These are phyloP conservation scores for Antrodiella citrinella DNA, from an alignment of 768 basidiomycete species.

Conservation along the genomic window DNA sequence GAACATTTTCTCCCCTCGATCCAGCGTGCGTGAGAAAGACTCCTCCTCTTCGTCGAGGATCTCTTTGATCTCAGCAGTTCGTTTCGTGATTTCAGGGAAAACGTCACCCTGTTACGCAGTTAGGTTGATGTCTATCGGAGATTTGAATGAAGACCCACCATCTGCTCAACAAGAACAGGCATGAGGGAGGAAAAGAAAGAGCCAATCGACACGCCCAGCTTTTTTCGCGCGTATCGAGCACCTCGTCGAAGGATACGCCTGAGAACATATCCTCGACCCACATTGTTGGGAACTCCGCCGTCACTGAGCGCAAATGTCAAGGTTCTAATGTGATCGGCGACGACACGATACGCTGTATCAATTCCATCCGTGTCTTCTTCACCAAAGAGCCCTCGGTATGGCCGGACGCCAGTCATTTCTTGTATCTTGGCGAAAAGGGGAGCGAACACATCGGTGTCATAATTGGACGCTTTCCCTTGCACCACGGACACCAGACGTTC, in stretches of 20 bases:
- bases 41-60: constrained; percentile 97
- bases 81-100: constrained; percentile 91
- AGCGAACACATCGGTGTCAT: constrained; percentile 93
- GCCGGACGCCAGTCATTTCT: constrained; percentile 79
- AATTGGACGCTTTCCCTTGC: constrained; percentile 89
- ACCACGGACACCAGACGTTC: constrained; percentile 93
- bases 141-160: constrained; percentile 42
- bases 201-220: constrained; percentile 86
- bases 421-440: constrained; percentile 86
- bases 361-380: constrained; percentile 92
- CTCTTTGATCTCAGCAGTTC: constrained; percentile 78
- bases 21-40: constrained; percentile 94
- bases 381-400: constrained; percentile 88
- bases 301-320: constrained; percentile 94
- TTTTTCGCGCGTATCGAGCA: constrained; percentile 92
- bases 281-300: constrained; percentile 93
- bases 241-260: constrained; percentile 89
- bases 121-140: neutral
- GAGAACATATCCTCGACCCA: constrained; percentile 96
- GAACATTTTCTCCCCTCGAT: constrained; percentile 93
- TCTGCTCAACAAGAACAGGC: constrained; percentile 81
- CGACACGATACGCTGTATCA: constrained; percentile 95
- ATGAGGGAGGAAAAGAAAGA: constrained; percentile 91
- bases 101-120: constrained; percentile 53
- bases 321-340: constrained; percentile 95